Conservation (phyloP, 1,284 basidiomycete genomes). For the Nidula niveotomentosa region DNA sequence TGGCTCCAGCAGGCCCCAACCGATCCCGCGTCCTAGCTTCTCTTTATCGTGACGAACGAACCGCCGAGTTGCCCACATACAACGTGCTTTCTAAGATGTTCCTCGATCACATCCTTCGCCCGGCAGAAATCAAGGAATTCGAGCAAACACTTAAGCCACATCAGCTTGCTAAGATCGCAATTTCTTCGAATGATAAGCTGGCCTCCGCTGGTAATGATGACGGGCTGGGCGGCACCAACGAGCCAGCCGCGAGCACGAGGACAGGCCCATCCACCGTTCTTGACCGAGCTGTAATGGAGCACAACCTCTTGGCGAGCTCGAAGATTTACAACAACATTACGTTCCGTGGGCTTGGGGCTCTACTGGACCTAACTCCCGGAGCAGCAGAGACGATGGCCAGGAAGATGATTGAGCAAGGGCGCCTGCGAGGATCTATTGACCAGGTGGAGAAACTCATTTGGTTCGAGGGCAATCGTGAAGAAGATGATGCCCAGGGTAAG, state of each 20-base stretch:
- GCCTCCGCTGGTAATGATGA: constrained; percentile 63
- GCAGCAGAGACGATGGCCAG: constrained; percentile 94
- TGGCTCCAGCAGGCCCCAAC: constrained; percentile 97
- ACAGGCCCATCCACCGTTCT: constrained; percentile 94
- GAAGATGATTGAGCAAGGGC: constrained; percentile 95
- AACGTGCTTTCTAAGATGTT: constrained; percentile 97
- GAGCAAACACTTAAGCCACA: constrained; percentile 87
- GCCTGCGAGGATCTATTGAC: constrained; percentile 89
- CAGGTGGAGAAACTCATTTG: constrained; percentile 93
- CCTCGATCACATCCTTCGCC: constrained; percentile 92
- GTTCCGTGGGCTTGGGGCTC: constrained; percentile 82
- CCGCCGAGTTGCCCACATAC: constrained; percentile 75
- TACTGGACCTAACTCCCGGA: constrained; percentile 83
- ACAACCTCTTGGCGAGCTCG: constrained; percentile 94
- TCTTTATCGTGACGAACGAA: constrained; percentile 92
- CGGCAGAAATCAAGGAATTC: constrained; percentile 88
- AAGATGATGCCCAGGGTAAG: constrained; percentile 89
- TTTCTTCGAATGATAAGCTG: constrained; percentile 76
- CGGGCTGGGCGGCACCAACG: constrained; percentile 37
- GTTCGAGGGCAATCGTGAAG: constrained; percentile 81
- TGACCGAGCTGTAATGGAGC: constrained; percentile 97
- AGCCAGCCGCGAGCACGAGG: constrained; percentile 65
- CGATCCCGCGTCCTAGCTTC: constrained; percentile 91
- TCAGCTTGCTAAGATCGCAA: constrained; percentile 88
- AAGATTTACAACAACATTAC: constrained; percentile 96